Evolutionary conservation across 2,329 filamentous ascomycete genomes (phyloP).

Genomic region (Raffaelea ambrosiae): DNA sequence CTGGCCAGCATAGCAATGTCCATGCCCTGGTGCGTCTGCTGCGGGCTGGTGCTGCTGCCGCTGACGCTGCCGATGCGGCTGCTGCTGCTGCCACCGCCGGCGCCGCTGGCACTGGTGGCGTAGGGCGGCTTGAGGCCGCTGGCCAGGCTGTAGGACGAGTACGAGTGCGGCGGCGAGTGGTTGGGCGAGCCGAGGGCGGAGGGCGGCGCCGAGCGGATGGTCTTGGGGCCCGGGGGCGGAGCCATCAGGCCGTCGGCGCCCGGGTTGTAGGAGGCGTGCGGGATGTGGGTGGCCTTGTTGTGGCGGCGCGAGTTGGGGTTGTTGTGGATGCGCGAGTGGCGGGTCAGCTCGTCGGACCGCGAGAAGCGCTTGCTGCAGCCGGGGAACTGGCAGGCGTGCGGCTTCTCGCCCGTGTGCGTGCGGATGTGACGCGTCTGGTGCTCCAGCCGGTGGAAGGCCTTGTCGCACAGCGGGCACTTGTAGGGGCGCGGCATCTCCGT

Average conservation of each 20-base stretch:
- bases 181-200: slow-evolving; percentile 89
- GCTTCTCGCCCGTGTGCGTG: slow-evolving; percentile 73
- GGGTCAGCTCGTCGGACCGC: slow-evolving; percentile 89
- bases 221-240: slow-evolving; percentile 64
- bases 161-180: slow-evolving; percentile 89
- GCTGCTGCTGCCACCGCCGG: slow-evolving; percentile 18
- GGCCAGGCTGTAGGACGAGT: slow-evolving; percentile 57
- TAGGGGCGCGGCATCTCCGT: slow-evolving; percentile 86
- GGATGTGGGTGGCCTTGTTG: slow-evolving; percentile 60
- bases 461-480: slow-evolving; percentile 97
- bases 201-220: slow-evolving; percentile 79
- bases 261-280: slow-evolving; percentile 35
- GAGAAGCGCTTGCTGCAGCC: slow-evolving; percentile 97
- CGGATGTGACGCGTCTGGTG: slow-evolving; percentile 88
- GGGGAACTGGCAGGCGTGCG: slow-evolving; percentile 89
- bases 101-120: slow-evolving; percentile 24
- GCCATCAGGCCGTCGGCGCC: slow-evolving; percentile 63
- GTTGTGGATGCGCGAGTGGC: slow-evolving; percentile 97
- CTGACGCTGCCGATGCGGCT: slow-evolving; percentile 17
- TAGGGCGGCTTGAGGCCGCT: slow-evolving; percentile 39
- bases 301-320: slow-evolving; percentile 94
- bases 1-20: slow-evolving; percentile 54
- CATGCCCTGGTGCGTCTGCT: slow-evolving; percentile 29
- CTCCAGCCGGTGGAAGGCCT: slow-evolving; percentile 96
- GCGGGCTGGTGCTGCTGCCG: slow-evolving; percentile 8